These are phyloP conservation scores for Colletotrichum sp. DNA, from an alignment of 2,329 filamentous ascomycete genomes.

Conservation along the genomic window DNA sequence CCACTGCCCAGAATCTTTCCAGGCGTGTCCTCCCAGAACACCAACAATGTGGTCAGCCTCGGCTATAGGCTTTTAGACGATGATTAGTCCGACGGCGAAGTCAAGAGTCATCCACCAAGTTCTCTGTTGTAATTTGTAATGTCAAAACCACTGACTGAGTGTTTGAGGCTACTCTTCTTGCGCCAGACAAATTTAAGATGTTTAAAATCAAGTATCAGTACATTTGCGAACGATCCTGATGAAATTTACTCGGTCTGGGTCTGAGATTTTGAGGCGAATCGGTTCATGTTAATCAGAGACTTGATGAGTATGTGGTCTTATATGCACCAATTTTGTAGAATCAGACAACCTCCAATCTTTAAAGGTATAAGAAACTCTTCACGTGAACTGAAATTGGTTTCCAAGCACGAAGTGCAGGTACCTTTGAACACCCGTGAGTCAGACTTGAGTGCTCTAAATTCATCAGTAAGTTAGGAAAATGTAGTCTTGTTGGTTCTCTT, in stretches of 20 bases:
- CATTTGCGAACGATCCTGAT: not conserved
- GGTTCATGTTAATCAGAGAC: too few relatives aligned
- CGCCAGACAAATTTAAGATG: not conserved
- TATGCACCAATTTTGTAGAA: too few relatives aligned
- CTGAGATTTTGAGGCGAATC: too few relatives aligned
- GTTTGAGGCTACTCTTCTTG: not conserved
- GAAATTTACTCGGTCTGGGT: not conserved
- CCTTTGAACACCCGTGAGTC: fast-evolving
- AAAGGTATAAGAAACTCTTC: too few relatives aligned
- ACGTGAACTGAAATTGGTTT: too few relatives aligned
- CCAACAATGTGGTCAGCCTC: not conserved
- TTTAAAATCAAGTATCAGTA: not conserved
- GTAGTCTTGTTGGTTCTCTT: too few relatives aligned
- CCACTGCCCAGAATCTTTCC: not conserved
- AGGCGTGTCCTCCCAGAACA: not conserved
- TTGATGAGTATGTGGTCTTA: too few relatives aligned
- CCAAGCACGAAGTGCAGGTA: too few relatives aligned
- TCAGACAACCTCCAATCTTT: too few relatives aligned
- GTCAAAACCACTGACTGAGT: not conserved
- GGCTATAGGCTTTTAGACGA: not conserved
- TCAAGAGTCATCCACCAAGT: not conserved
- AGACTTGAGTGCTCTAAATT: too few relatives aligned
- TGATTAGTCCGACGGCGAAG: not conserved
- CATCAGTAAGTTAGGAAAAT: too few relatives aligned
- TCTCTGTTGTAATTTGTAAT: not conserved